Evolutionary conservation across 768 basidiomycete genomes (phyloP), one percentile per base, ranked within the genome.

Genomic region (Arthromyces matolae): DNA sequence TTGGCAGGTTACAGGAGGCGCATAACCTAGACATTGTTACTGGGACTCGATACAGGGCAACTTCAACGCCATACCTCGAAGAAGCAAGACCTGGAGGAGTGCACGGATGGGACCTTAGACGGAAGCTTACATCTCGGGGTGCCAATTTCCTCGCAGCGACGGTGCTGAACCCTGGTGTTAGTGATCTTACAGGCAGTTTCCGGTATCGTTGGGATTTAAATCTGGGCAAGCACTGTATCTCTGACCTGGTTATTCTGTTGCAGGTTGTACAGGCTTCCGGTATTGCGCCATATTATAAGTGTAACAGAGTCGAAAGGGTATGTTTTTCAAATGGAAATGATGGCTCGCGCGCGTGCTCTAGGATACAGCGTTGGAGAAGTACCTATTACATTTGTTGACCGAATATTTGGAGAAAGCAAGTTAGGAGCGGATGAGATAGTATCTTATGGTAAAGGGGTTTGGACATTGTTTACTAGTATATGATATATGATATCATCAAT

Each of bases 281-380:
- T 89, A 6, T 73, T 95, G 45, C 79, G 78, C 39, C 83, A 91
- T 55, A 87, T 95, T 60, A 94, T 95, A 57, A 80, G 84, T 4
- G 77, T 84, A 54, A 92, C 88, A 2, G 78, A 84, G 51, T 92
- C 91, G 2, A 88, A 89, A 54, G 93, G 93, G 8, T 95, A 94
- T 58, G 93, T 95, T 24, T 94, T 95, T 73, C 93, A 95, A 74
- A 95, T 95, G 93, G 93, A 95, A 64, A 95, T 94, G 86, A 94
- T 94, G 79, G 93, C 92, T 16, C 80, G 93, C 1, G 93, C 93
- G 4, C 78, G 84, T 18, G 81, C 87, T 2, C 68, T 90, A 46
- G 91, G 89, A 5, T 94, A 92, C 67, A 81, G 77, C 4, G 83
- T 95, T 0, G 93, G 91, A 4, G 93, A 95, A 64, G 79, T 95